phyloP scores from a whole-genome alignment of 75 land plant species.

The Pseudotsuga menziesii region DNA sequence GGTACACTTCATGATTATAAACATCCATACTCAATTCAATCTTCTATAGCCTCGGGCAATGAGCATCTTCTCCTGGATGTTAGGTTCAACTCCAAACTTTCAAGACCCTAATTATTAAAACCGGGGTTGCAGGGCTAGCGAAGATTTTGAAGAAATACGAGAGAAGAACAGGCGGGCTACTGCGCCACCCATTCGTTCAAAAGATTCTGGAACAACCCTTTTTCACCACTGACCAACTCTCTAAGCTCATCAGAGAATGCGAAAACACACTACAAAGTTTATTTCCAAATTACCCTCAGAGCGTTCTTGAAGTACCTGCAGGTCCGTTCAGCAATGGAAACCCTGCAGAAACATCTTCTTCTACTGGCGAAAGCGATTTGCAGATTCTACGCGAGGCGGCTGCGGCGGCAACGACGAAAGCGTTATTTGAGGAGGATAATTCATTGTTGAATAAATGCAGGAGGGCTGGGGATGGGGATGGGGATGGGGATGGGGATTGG shows the following conservation, averaged over 20 bases:
- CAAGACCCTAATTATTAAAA: no score
- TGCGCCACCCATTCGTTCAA: constrained; percentile 72
- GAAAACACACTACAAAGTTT: constrained; percentile 63
- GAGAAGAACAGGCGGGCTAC: constrained; percentile 69
- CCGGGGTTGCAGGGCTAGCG: constrained; percentile 49
- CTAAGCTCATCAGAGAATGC: constrained; percentile 78
- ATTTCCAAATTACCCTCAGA: constrained; percentile 31
- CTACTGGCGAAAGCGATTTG: not conserved
- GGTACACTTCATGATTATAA: constrained; percentile 12
- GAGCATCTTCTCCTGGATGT: no score
- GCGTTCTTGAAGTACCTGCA: not conserved
- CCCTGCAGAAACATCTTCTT: not conserved
- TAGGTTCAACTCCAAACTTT: no score
- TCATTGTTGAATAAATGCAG: not conserved
- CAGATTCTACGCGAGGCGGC: no score
- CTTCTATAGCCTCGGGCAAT: not conserved
- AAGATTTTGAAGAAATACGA: constrained; percentile 97
- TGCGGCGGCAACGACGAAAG: no score
- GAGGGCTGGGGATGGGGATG: no score
- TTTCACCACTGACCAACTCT: constrained; percentile 84
- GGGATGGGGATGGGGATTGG: no score
- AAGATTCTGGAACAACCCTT: constrained; percentile 85
- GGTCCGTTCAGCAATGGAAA: not conserved
- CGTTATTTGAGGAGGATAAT: no score
- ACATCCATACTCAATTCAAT: not conserved